Conservation (phyloP, 192 early-diverging fungal species). For the Linnemannia hyalina region DNA sequence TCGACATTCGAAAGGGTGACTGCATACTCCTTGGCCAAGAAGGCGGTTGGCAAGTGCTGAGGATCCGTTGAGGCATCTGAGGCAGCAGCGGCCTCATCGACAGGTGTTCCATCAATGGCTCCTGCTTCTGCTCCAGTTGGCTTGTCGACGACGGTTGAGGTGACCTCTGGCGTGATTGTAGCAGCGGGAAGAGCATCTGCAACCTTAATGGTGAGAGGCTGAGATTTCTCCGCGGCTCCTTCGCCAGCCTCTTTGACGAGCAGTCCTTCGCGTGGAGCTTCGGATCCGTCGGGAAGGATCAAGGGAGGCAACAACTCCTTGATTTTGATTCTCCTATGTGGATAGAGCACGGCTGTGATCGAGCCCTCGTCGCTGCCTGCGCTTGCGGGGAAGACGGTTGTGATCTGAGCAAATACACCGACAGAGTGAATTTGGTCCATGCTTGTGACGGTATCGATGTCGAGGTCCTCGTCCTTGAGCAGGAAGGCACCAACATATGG, state of each 20-base stretch:
- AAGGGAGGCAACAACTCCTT: slow-evolving; percentile 71
- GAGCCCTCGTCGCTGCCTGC: slow-evolving; percentile 78
- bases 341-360: slow-evolving; percentile 95
- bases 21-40: slow-evolving; percentile 74
- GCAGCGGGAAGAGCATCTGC: slow-evolving; percentile 20
- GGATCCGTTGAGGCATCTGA: slow-evolving; percentile 11
- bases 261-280: slow-evolving; percentile 45
- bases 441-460: slow-evolving; percentile 83
- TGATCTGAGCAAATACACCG: slow-evolving; percentile 98
- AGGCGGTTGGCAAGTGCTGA: slow-evolving; percentile 48
- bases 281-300: slow-evolving; percentile 48
- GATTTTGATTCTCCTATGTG: slow-evolving; percentile 91
- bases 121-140: slow-evolving; percentile 17
- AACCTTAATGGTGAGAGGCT: slow-evolving; percentile 27
- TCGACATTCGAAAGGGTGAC: slow-evolving; percentile 92
- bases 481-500: slow-evolving; percentile 98
- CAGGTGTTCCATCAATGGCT: slow-evolving; percentile 32
- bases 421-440: slow-evolving; percentile 87
- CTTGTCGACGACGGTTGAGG: slow-evolving; percentile 11
- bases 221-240: slow-evolving; percentile 22
- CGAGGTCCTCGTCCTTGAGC: slow-evolving; percentile 90
- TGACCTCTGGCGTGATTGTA: not conserved
- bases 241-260: slow-evolving; percentile 43
- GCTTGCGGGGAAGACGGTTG: slow-evolving; percentile 90
- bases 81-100: slow-evolving; percentile 3